Base-by-base conservation (phyloP, 176 grass and related monocot genomes). In the Raddia distichophylla region DNA sequence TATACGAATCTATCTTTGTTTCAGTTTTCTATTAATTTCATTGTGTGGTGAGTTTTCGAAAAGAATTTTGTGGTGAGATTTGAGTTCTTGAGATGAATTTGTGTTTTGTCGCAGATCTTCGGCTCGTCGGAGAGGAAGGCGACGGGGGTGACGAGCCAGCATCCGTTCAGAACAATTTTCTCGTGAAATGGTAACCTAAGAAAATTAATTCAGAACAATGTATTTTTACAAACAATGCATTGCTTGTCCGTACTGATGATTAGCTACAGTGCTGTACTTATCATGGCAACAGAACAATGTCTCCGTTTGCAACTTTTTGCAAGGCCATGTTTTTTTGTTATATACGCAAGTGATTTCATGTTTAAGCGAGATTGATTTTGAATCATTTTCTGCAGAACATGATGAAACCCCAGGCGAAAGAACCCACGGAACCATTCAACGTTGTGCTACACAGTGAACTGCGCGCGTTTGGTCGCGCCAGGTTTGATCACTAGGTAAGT, bases 401-500 rank as follows among this genome's bases (percentile, higher is more conserved):
- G 0, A 17, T 60, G 44, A 98, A 85, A 50, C 92, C 92, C 35
- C 86, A 71, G 4, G 64, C 43, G 2, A 98, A 95, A 67, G 90
- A 95, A 17, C 85, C 71, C 57, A 95, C 95, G 0, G 90, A 98
- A 34, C 95, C 92, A 44, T 50, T 88, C 0, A 76, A 93, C 87
- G 55, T 91, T 20, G 60, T 90, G 74, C 90, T 98, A 75, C 90
- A 93, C 46, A 95, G 90, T 8, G 88, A 87, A 3, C 52, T 91
- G 17, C 95, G 95, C 2, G 82, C 90, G 2, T 33, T 90, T 1
- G 73, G 70, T 2, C 90, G 96, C 4, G 61, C 88, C 71, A 88
- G 84, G 51, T 98, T 98, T 74, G 92, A 98, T 90, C 67, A 62
- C 52, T 85, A 84, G 48, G 95, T 98, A 89, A 93, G 93, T 78